phyloP scores from a whole-genome alignment of 805 yeast genomes.

The Candida piceae region DNA sequence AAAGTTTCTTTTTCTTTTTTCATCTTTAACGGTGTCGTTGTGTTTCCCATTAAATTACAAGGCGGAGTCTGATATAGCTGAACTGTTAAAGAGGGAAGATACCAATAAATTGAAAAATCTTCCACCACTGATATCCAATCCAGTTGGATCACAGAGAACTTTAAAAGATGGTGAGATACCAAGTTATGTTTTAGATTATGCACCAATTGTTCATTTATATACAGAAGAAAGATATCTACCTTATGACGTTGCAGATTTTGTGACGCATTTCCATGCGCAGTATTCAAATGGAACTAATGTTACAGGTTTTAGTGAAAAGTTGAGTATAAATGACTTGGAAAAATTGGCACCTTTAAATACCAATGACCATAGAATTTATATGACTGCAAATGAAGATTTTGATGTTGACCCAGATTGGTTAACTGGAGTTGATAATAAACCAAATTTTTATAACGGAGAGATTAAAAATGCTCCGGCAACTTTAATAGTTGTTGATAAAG shows the following conservation, averaged over 20 bases:
- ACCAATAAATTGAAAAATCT: constrained; percentile 17
- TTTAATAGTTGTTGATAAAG: constrained; percentile 82
- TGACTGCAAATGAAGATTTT: constrained; percentile 71
- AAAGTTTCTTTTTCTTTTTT: no score
- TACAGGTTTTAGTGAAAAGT: constrained; percentile 7
- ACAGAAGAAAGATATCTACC: constrained; percentile 87
- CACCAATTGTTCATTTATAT: constrained; percentile 81
- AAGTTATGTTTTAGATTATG: constrained; percentile 52
- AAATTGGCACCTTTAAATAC: constrained; percentile 30
- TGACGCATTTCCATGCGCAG: constrained; percentile 57
- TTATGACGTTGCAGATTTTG: constrained; percentile 69
- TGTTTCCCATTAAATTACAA: background rate
- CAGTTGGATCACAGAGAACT: constrained; percentile 32
- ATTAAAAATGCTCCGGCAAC: constrained; percentile 76
- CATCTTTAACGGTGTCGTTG: no score
- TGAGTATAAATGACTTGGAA: constrained; percentile 29
- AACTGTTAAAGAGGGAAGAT: background rate
- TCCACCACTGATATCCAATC: constrained; percentile 35
- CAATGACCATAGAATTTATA: constrained; percentile 36
- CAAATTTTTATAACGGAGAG: constrained; percentile 66
- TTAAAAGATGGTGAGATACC: constrained; percentile 56
- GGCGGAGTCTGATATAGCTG: background rate
- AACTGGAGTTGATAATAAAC: constrained; percentile 64
- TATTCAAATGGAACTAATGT: constrained; percentile 44
- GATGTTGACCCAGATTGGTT: constrained; percentile 76